A percentile compares a stretch with the other conserved stretches of the same genome.
These are phyloP conservation scores for Chrysopogon serrulatus DNA, from an alignment of 176 grass and related monocot species.

Conservation along the genomic window DNA sequence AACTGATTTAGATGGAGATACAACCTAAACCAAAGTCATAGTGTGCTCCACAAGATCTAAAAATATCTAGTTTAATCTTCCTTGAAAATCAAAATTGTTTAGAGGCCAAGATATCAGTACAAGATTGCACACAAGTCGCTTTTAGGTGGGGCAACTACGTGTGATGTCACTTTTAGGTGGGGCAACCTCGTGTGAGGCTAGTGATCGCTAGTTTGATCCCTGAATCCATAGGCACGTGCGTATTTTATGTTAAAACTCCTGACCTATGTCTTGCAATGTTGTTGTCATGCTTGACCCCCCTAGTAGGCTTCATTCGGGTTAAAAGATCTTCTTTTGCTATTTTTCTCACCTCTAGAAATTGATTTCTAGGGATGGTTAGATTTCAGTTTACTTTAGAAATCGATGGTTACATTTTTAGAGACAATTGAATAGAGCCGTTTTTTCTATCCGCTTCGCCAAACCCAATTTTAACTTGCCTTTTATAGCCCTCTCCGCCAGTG, in stretches of 20 bases:
- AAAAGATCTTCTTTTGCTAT: background rate
- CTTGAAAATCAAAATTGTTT: no score
- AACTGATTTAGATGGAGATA: no score
- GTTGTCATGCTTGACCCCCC: background rate
- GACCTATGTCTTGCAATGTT: background rate
- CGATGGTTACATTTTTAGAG: background rate
- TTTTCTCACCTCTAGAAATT: background rate
- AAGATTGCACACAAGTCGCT: no score
- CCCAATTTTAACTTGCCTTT: no score
- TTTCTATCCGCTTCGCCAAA: background rate
- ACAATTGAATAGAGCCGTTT: background rate
- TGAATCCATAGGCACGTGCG: background rate
- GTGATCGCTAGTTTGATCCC: background rate
- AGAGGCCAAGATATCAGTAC: no score
- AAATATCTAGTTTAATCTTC: no score
- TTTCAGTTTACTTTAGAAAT: accelerated
- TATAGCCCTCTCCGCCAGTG: no score
- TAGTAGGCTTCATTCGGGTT: background rate
- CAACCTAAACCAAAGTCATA: no score
- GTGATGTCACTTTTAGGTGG: no score
- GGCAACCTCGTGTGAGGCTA: no score
- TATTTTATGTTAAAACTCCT: background rate
- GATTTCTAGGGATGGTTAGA: background rate
- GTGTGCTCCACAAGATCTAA: no score
- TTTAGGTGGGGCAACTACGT: no score